Conservation (phyloP, 208 protist species). For the Blechomonas ayalai region DNA sequence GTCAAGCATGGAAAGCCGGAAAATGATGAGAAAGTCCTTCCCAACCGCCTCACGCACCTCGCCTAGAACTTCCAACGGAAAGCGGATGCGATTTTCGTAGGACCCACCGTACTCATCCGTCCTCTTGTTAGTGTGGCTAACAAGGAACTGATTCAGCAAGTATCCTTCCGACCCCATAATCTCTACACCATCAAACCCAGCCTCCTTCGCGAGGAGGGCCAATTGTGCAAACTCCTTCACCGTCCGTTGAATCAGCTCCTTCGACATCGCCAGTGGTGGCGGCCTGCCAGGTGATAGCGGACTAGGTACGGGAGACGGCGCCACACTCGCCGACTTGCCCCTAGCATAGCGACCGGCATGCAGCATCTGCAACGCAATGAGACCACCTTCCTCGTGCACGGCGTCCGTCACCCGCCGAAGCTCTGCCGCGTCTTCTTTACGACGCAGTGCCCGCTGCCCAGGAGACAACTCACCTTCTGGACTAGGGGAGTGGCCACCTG, state of each 20-base stretch:
- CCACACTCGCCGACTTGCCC: conserved; percentile 39
- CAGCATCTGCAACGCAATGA: conserved; percentile 84
- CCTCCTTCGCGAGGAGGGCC: conserved; percentile 41
- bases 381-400: conserved; percentile 62
- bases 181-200: conserved; percentile 89
- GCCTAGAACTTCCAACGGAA: conserved; percentile 69
- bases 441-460: conserved; percentile 36
- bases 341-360: conserved; percentile 67
- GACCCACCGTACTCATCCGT: conserved; percentile 84
- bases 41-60: conserved; percentile 42
- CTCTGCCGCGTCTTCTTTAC: conserved; percentile 20
- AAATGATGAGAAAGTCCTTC: conserved; percentile 85
- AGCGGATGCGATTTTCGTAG: conserved; percentile 75
- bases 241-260: conserved; percentile 38
- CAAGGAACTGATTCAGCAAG: conserved; percentile 85
- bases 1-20: conserved; percentile 76
- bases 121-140: conserved; percentile 66
- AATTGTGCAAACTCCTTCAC: conserved; percentile 44
- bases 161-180: conserved; percentile 86
- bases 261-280: conserved; percentile 35
- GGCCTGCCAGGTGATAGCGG: conserved; percentile 50
- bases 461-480: conserved; percentile 38
- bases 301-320: conserved; percentile 40
- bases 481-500: conserved; percentile 71
- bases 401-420: conserved; percentile 58